Conservation (phyloP, 2,329 filamentous ascomycete genomes). For the Aspergillus ustus region DNA sequence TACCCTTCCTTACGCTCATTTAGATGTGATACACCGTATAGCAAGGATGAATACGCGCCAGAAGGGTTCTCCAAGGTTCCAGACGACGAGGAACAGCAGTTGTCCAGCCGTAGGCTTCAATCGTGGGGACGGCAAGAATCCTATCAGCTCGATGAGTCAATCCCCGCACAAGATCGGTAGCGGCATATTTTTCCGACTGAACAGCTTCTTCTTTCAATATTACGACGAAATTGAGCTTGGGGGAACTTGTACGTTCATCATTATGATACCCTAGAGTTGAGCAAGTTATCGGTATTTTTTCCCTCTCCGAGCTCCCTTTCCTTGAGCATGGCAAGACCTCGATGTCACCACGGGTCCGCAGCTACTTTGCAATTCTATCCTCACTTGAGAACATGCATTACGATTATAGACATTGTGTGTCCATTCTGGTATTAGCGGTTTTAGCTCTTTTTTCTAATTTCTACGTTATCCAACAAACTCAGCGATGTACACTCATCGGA, state of each 20-base stretch:
- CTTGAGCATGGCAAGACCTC: not conserved
- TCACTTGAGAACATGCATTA: not conserved
- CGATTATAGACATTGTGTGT: too few species aligned
- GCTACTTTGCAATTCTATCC: not conserved
- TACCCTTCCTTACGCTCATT: slow-evolving; percentile 58
- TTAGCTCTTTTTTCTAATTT: not conserved
- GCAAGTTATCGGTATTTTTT: not conserved
- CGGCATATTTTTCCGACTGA: not conserved
- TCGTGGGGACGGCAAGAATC: slow-evolving; percentile 25
- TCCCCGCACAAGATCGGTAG: slow-evolving; percentile 18
- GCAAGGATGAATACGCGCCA: slow-evolving; percentile 29
- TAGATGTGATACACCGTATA: slow-evolving; percentile 58
- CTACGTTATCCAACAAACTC: not conserved
- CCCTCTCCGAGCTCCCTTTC: not conserved
- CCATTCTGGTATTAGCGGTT: not conserved
- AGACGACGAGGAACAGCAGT: slow-evolving; percentile 40
- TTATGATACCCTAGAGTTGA: slow-evolving; percentile 22
- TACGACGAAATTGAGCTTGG: not conserved
- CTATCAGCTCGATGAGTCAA: slow-evolving; percentile 31
- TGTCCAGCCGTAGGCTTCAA: slow-evolving; percentile 22
- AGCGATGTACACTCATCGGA: not conserved
- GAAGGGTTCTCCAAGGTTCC: slow-evolving; percentile 38
- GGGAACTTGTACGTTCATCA: not conserved
- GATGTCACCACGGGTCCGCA: not conserved
- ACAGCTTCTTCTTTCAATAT: not conserved